Base-by-base conservation (phyloP, 805 yeast species). In the Pichia manshurica region DNA sequence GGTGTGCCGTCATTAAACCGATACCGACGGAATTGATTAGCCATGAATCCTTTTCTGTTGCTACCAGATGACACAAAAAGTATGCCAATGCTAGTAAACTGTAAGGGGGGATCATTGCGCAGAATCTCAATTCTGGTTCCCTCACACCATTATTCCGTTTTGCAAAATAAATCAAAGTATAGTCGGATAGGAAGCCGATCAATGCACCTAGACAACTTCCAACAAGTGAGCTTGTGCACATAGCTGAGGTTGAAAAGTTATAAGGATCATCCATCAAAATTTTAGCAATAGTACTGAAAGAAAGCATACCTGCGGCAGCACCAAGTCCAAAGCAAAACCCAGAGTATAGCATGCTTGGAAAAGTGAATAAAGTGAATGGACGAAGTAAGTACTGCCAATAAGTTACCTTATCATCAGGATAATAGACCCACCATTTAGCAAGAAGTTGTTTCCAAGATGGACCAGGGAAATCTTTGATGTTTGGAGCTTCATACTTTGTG, bases 91-190 rank as follows among this genome's bases (percentile, higher is more conserved):
- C n/a, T 12, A n/a, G 29, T 12, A 23, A 39, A 15, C n/a, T 5
- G 23, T 20, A 39, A 15, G 42, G 42, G 3, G 21, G 15, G 2
- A 39, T 21, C 42, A 39, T 39, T n/a, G 42, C 32, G 16, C 16
- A 39, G 17, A 39, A 39, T 39, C 42, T 39, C 42, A 39, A 20
- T 39, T 39, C 42, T 39, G 42, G 42, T 10, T 39, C 42, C 28
- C 21, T 39, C 17, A 39, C 28, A 39, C 42, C 42, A 39, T 39
- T 39, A n/a, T 39, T 39, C 15, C 32, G 19, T 39, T 39, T 20
- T 5, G 42, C 42, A 39, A 39, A 23, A 15, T 5, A 39, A 23
- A 39, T 39, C 8, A 39, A 23, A 39, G 21, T 19, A 23, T 39
- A 39, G 28, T 39, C 42, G 4, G 32, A 23, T 5, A 23, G 4